Evolutionary conservation across 1,139 yeast genomes (phyloP), one percentile per base, ranked within the genome.

Genomic region (Blastobotrys proliferans): DNA sequence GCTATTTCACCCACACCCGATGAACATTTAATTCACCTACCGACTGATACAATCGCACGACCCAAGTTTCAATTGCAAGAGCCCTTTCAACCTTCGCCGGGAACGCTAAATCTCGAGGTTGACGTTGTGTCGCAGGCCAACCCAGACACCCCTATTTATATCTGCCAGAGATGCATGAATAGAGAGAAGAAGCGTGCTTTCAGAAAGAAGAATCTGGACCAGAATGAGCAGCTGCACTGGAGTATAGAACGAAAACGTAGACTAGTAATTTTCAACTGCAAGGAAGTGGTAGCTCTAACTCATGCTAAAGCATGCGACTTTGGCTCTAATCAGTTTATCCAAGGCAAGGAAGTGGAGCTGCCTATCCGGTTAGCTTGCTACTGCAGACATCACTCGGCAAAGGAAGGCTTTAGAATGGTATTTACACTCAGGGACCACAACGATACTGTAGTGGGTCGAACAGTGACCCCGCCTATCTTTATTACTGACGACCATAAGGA

Each of bases 181-280:
- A 75, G 98, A 55, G 97, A 92, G 63, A 84, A 85, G 58, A 86
- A 90, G 64, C 76, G 98, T 54, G 97, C 97, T 1, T 83, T 92
- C 40, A 57, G 72, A 30, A 46, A 81, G 92, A 72, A 79, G 90
- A 74, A 80, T 5, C 88, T 87, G 24, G 69, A 74, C 30, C 68
- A 74, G 35, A 74, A 71, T 38, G 90, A 83, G 50, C 85, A 82
- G 53, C 68, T 81, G 40, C 82, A 87, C 70, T 85, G 96, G 78
- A 76, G 84, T 54, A 82, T 83, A 40, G 73, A 76, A 36, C 74
- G 81, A 64, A 76, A 79, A 50, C 82, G 88, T 56, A 77, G 94
- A 51, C 94, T 95, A 2, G 77, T 88, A 26, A 85, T 92, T 26
- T 87, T 88, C 70, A 92, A 90, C 65, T 85, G 95, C 63, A 84